A percentile compares a stretch with the other conserved stretches of the same genome.
phyloP scores from a whole-genome alignment of 148 eudicot species.

The Cornus controversa region DNA sequence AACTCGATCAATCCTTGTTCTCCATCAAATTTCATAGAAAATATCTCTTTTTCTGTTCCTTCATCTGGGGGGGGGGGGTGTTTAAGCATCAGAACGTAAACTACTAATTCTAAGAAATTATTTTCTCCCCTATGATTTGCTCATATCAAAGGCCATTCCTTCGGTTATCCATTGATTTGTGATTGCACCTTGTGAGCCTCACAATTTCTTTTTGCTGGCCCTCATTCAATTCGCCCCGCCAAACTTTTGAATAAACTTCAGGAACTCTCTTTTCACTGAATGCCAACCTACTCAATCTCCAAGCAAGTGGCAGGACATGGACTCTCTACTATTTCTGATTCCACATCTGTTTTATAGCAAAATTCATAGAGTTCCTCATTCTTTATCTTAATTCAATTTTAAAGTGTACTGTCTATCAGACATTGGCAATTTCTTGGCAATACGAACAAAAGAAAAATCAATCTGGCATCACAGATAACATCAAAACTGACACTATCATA shows the following conservation, averaged over 20 bases:
- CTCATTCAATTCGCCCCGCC: no score
- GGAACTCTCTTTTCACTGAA: neutral
- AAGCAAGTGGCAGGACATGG: neutral
- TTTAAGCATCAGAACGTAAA: no score
- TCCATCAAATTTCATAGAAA: neutral
- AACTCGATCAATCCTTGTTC: neutral
- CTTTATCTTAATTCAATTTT: neutral
- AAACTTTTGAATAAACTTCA: neutral
- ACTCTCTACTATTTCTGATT: neutral
- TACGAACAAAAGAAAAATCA: neutral
- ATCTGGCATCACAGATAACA: neutral
- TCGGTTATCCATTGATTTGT: no score
- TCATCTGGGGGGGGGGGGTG: neutral
- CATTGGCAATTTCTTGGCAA: neutral
- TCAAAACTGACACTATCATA: no score
- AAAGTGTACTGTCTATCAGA: neutral
- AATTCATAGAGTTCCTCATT: neutral
- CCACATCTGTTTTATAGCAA: neutral
- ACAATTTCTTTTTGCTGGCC: neutral
- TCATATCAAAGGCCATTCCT: neutral
- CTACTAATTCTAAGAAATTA: neutral
- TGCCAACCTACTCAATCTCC: neutral
- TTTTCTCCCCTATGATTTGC: neutral
- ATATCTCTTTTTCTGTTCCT: neutral
- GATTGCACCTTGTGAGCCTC: conserved; percentile 5